Base-by-base conservation (phyloP, 768 basidiomycete genomes). In the Mycena rebaudengoi region DNA sequence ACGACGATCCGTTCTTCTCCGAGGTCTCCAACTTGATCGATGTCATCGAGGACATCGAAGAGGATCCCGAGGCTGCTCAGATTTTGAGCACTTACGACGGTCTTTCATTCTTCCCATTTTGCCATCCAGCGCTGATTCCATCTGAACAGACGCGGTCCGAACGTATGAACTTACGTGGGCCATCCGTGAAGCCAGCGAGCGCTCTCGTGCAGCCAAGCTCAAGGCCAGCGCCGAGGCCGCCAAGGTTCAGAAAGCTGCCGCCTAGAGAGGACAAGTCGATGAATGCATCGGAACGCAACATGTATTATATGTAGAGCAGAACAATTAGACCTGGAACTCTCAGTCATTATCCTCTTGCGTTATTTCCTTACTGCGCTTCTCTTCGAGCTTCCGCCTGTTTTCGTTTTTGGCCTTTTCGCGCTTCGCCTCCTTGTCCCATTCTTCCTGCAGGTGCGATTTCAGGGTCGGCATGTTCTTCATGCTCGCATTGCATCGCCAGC, bases 101-200 rank as follows among this genome's bases (percentile, higher is more conserved):
- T 90, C 68, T 68, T 76, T 75, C 43, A 13, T 28, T 14, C 44
- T 48, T 30, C 26, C 21, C n/a, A n/a, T 35, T 2, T 12, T 7
- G 21, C 21, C 28, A 21, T 20, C 53, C 30, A 51, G 64, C 23
- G 7, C 26, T 50, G n/a, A 50, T 28, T 39, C 58, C 30, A 45
- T 48, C 46, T 48, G 26, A n/a, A 2, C 63, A 93, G 92, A 95
- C 77, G 95, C 95, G 41, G 91, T 89, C 70, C 89, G 86, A 78
- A 91, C 95, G 7, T 97, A 97, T 69, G 89, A 96, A 75, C 83
- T 97, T 64, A 96, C 95, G 23, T 97, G 95, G 95, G 94, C 95
- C 28, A 96, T 97, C 74, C 90, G 95, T 48, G 82, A 86, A 65
- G 90, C 93, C 30, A 87, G 87, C 67, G 92, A 95, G 73, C 84